Conservation (phyloP, 345 rosid genomes). For the Odontarrhena argentea region DNA sequence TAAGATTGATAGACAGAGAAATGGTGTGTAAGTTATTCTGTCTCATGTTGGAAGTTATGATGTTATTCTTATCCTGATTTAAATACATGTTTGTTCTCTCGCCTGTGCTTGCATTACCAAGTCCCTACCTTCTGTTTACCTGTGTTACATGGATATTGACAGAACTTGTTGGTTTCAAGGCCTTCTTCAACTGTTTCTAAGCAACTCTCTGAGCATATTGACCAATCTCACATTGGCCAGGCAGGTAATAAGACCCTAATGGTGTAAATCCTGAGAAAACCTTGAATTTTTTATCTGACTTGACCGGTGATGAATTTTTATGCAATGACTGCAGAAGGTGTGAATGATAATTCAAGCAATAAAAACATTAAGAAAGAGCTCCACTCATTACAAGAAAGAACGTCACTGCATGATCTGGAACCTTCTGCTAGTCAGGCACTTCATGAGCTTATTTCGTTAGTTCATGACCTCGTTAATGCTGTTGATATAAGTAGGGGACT, state of each 20-base stretch:
- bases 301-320: conserved; percentile 12
- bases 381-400: conserved; percentile 35
- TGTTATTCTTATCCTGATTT: conserved; percentile 19
- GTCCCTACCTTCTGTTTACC: conserved; percentile 10
- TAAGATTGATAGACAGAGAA: conserved; percentile 83
- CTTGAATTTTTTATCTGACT: conserved; percentile 8
- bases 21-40: conserved; percentile 58
- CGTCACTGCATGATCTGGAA: conserved; percentile 51
- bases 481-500: conserved; percentile 43
- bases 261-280: conserved; percentile 16
- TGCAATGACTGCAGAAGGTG: conserved; percentile 42
- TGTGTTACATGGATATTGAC: conserved; percentile 33
- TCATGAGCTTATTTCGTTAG: conserved; percentile 74
- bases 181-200: conserved; percentile 29
- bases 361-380: conserved; percentile 38
- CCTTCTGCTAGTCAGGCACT: conserved; percentile 57
- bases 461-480: conserved; percentile 61
- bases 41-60: conserved; percentile 29
- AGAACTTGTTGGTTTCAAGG: conserved; percentile 33
- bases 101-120: conserved; percentile 9
- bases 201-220: conserved; percentile 22
- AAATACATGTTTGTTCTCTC: conserved; percentile 12
- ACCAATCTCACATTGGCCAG: conserved; percentile 30
- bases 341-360: conserved; percentile 34
- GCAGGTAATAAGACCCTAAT: conserved; percentile 36